phyloP scores from a whole-genome alignment of 495 filamentous ascomycete species.

The Penicillium verhagenii region DNA sequence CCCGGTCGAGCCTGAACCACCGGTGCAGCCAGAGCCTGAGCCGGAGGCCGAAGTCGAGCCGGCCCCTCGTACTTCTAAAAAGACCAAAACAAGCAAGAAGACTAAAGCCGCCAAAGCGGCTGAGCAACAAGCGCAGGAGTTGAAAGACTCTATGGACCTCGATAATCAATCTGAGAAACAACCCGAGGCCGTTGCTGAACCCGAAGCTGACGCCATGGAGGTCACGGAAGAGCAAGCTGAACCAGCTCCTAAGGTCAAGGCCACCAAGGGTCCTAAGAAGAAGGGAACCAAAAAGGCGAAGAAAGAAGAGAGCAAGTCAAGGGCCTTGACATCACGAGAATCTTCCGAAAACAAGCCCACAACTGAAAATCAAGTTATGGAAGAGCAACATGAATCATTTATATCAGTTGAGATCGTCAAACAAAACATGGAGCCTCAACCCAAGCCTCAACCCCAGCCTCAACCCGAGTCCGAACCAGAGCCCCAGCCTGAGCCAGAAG shows the following conservation, averaged over 20 bases:
- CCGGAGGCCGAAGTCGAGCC: conserved; percentile 4
- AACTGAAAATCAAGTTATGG: conserved; percentile 38
- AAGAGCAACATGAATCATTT: conserved; percentile 37
- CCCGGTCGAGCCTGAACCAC: conserved; percentile 19
- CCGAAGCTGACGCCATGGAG: background rate
- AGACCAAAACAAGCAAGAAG: conserved; percentile 39
- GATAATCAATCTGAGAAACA: conserved; percentile 6
- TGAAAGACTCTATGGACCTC: background rate
- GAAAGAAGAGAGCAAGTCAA: conserved; percentile 25
- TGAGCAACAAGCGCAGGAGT: conserved; percentile 1
- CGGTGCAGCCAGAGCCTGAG: conserved; percentile 19
- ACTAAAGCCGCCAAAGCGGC: conserved; percentile 25
- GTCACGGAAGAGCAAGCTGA: conserved; percentile 27
- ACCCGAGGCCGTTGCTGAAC: background rate
- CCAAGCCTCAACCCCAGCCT: background rate
- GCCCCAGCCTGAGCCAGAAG: conserved; percentile 28
- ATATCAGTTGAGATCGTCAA: conserved; percentile 36
- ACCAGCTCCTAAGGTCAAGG: conserved; percentile 19
- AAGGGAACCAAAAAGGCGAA: conserved; percentile 30
- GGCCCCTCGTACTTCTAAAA: conserved; percentile 36
- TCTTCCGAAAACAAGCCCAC: conserved; percentile 28
- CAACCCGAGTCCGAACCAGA: conserved; percentile 16
- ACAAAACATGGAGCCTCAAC: conserved; percentile 11
- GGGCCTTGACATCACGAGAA: conserved; percentile 21
- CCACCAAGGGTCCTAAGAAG: conserved; percentile 25